Conservation (phyloP, 345 rosid genomes). For the Syzygium grande region DNA sequence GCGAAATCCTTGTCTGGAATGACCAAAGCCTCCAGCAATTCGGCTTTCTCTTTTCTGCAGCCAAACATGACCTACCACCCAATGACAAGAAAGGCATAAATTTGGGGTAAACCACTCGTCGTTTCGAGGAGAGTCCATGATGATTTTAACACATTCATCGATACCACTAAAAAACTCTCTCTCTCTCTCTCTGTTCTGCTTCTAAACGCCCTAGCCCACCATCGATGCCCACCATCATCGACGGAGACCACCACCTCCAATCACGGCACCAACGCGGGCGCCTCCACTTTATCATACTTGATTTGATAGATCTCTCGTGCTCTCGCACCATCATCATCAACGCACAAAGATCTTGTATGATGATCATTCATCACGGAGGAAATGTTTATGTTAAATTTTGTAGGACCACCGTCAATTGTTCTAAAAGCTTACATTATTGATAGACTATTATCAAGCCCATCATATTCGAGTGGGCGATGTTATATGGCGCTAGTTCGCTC, state of each 20-base stretch:
- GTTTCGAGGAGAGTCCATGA: background rate
- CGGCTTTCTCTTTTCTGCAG: constrained; percentile 20
- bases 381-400: too few relatives aligned
- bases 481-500: too few relatives aligned
- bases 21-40: constrained; percentile 25
- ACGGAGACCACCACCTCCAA: background rate
- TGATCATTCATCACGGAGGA: background rate
- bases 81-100: background rate
- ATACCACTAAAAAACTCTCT: background rate
- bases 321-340: background rate
- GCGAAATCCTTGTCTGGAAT: constrained; percentile 12
- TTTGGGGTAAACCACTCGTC: background rate
- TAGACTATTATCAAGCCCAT: too few relatives aligned
- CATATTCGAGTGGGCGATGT: too few relatives aligned
- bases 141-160: background rate
- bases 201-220: background rate
- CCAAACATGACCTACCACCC: constrained; percentile 5
- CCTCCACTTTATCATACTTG: background rate
- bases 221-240: background rate
- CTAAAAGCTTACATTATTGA: too few relatives aligned
- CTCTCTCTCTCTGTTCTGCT: background rate
- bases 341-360: background rate
- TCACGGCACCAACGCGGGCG: background rate
- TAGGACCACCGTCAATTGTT: too few relatives aligned
- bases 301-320: background rate